Percentiles rank a stretch among this genome's conserved stretches.
Evolutionary conservation across 2,329 filamentous ascomycete genomes (phyloP).

Genomic region (Dactylellina leptospora): DNA sequence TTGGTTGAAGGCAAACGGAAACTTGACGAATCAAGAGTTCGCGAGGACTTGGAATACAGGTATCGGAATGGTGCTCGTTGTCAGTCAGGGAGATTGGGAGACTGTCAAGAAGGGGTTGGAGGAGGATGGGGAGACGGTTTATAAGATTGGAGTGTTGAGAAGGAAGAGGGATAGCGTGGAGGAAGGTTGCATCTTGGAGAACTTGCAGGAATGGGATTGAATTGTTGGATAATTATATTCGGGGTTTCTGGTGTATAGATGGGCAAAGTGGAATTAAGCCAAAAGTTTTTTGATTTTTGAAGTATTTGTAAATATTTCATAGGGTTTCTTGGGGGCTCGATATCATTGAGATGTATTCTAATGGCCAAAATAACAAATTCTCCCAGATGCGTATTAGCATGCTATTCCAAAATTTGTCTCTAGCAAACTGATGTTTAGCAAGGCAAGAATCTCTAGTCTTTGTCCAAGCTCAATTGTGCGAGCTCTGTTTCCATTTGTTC

Average conservation of each 20-base stretch:
- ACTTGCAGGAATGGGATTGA: conserved; percentile 54
- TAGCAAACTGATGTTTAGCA: too few species aligned
- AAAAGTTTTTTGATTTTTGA: not conserved
- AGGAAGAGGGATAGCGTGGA: conserved; percentile 63
- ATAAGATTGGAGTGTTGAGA: conserved; percentile 76
- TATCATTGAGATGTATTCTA: too few species aligned
- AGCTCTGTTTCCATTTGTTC: too few species aligned
- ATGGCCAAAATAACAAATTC: too few species aligned
- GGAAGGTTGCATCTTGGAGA: conserved; percentile 54
- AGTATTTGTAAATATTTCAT: not conserved
- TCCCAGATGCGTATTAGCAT: too few species aligned
- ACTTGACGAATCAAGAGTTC: conserved; percentile 80
- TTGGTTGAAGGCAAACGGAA: conserved; percentile 81
- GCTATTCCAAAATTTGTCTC: too few species aligned
- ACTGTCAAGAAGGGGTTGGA: conserved; percentile 70
- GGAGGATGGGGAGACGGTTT: conserved; percentile 78
- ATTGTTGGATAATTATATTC: not conserved
- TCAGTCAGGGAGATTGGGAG: conserved; percentile 71
- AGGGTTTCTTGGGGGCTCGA: too few species aligned
- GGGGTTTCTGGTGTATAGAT: not conserved
- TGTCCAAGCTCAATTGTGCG: too few species aligned
- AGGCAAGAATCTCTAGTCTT: too few species aligned
- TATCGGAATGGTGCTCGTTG: conserved; percentile 90
- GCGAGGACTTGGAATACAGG: conserved; percentile 94
- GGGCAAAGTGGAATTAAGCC: not conserved